A percentile compares a stretch with the other conserved stretches of the same genome.
Evolutionary conservation across 441 rosid species (phyloP).

Genomic region (Populus hybrid): DNA sequence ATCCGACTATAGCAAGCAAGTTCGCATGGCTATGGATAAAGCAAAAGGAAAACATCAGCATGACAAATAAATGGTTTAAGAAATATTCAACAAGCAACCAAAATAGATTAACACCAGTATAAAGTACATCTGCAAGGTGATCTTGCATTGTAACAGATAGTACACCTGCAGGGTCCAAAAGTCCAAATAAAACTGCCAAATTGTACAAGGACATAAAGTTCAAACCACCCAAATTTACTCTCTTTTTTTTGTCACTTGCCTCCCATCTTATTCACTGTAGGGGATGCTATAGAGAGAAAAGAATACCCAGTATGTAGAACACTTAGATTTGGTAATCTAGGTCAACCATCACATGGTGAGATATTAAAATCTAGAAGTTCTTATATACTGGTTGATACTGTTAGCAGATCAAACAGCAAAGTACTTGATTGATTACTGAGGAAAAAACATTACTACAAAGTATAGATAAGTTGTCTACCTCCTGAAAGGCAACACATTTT

Average conservation of each 20-base stretch:
- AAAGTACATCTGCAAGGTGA: not conserved
- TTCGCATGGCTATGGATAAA: constrained; percentile 67
- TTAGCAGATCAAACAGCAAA: constrained; percentile 2
- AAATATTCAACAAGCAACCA: not conserved
- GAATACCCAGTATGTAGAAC: not conserved
- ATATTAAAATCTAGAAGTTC: not conserved
- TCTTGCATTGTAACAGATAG: not conserved
- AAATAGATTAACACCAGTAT: not conserved
- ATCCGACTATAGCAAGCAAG: constrained; percentile 84
- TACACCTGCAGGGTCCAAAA: not conserved
- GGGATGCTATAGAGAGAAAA: not conserved
- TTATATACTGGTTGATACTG: not conserved
- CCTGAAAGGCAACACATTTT: constrained; percentile 74
- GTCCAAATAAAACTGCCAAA: not conserved
- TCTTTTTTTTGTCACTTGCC: not conserved
- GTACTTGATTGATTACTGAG: not conserved
- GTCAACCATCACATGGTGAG: constrained; percentile 4
- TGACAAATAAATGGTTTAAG: not conserved
- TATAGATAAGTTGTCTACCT: constrained; percentile 40
- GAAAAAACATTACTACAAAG: not conserved
- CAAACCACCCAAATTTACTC: not conserved
- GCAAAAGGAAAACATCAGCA: constrained; percentile 14
- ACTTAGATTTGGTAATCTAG: not conserved
- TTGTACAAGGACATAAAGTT: not conserved
- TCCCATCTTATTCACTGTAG: not conserved